A percentile compares a stretch with the other conserved stretches of the same genome.
phyloP scores from a whole-genome alignment of 352 stramenopile genomes.

The Globisporangium camurandrum region DNA sequence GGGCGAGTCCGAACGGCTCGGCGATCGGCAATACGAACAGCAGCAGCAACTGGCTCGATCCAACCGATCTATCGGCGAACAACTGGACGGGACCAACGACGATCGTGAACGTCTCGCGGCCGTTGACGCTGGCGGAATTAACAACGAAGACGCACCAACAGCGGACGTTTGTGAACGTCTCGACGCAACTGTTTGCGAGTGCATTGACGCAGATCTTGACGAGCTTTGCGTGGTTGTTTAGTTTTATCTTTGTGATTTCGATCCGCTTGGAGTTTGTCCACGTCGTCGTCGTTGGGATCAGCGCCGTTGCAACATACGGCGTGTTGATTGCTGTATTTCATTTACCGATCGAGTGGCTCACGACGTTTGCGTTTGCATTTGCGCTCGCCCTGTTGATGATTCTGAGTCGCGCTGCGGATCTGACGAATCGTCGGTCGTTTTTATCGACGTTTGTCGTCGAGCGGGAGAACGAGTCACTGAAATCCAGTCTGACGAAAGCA shows the following conservation, averaged over 20 bases:
- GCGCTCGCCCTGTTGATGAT: conserved; percentile 67
- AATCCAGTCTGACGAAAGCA: conserved; percentile 71
- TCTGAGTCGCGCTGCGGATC: conserved; percentile 69
- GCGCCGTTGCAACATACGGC: conserved; percentile 45
- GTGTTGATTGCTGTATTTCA: conserved; percentile 45
- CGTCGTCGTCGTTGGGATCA: conserved; percentile 62
- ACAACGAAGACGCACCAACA: conserved; percentile 23
- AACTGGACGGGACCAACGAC: conserved; percentile 10
- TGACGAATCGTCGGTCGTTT: conserved; percentile 75
- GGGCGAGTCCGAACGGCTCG: neutral
- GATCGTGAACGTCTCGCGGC: conserved; percentile 15
- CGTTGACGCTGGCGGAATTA: conserved; percentile 4
- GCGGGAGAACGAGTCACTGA: conserved; percentile 79
- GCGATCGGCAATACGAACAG: conserved; percentile 1
- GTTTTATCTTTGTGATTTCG: conserved; percentile 76
- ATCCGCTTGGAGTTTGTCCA: conserved; percentile 87
- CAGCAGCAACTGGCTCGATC: conserved; percentile 9
- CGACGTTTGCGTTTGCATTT: conserved; percentile 51
- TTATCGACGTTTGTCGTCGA: conserved; percentile 78
- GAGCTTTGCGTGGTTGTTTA: conserved; percentile 66
- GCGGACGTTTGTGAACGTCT: conserved; percentile 19
- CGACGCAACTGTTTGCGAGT: conserved; percentile 48
- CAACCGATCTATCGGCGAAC: too few relatives aligned
- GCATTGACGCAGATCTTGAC: conserved; percentile 57
- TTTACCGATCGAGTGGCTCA: conserved; percentile 62